Evolutionary conservation across 73 alveolate genomes (phyloP), one percentile per base, ranked within the genome.

Genomic region (Tetrahymena borealis): DNA sequence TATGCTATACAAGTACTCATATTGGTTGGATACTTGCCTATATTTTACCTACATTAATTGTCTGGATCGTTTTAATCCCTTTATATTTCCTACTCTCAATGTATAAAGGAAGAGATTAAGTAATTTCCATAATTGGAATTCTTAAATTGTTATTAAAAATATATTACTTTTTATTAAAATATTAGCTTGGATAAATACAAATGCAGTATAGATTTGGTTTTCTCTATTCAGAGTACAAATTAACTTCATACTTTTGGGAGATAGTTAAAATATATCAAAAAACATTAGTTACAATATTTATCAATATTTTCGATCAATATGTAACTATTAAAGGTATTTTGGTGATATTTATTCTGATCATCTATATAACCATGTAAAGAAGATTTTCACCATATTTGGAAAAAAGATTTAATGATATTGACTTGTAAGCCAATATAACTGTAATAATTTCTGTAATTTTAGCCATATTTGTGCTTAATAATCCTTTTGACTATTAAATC

Each of bases 201-300:
- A 60, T 60, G 85, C 35, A 60, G 31, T 60, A 60, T 6, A 60
- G 85, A 38, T 92, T 78, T 92, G 95, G 95, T 35, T 92, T 92
- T 79, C 78, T 92, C 32, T 92, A 92, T 38, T 7, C 77, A 18
- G 95, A 92, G 37, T 92, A 78, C 42, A 38, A 92, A 78, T 31
- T 60, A 33, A 92, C 90, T 39, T 78, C 92, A 78, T 92, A 78
- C 77, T 78, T 92, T 24, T 92, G 95, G 95, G 95, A 92, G 78
- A 78, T 92, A 38, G 92, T 92, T 60, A 92, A 92, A 92, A 40
- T 92, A 38, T 92, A 78, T 38, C 77, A 92, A 78, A 92, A 92
- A 60, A 91, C 90, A 60, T 78, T 92, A 39, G 90, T 92, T 78
- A 91, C 90, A 24, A 92, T 92, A 15, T 78, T 92, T 38, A 20